phyloP scores from a whole-genome alignment of 2,329 filamentous ascomycete genomes.

The Claviceps cyperi region DNA sequence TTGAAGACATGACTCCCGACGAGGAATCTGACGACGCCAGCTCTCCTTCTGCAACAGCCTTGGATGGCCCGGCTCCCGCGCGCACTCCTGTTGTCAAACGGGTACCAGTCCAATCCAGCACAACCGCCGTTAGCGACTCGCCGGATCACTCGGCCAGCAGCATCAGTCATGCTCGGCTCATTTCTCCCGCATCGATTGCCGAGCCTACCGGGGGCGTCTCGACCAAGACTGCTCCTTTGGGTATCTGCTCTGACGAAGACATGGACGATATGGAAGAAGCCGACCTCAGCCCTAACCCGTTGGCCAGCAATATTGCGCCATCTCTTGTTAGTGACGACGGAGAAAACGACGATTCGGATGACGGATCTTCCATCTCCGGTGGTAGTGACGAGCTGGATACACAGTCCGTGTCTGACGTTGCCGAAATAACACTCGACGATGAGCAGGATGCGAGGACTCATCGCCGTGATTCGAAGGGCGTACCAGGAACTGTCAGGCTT shows the following conservation, averaged over 20 bases:
- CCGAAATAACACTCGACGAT: slow-evolving; percentile 47
- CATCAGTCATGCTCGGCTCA: slow-evolving; percentile 33
- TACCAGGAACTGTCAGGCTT: slow-evolving; percentile 31
- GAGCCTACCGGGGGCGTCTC: slow-evolving; percentile 10
- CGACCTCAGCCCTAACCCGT: slow-evolving; percentile 54
- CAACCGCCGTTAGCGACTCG: slow-evolving; percentile 26
- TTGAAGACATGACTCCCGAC: slow-evolving; percentile 35
- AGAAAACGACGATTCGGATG: slow-evolving; percentile 61
- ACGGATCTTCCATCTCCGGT: slow-evolving; percentile 45
- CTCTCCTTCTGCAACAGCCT: slow-evolving; percentile 7
- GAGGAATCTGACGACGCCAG: slow-evolving; percentile 36
- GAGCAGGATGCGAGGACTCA: slow-evolving; percentile 34
- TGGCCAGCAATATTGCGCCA: slow-evolving; percentile 61
- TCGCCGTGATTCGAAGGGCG: slow-evolving; percentile 28
- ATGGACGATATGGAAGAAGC: slow-evolving; percentile 37
- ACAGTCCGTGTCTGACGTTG: slow-evolving; percentile 45
- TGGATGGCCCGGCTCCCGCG: slow-evolving; percentile 9
- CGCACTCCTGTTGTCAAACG: slow-evolving; percentile 35
- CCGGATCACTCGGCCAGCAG: slow-evolving; percentile 38
- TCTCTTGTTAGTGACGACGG: slow-evolving; percentile 70
- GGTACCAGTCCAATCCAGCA: slow-evolving; percentile 42
- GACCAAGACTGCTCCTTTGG: slow-evolving; percentile 10
- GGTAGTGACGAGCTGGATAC: slow-evolving; percentile 41
- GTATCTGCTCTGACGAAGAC: slow-evolving; percentile 27
- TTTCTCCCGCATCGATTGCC: slow-evolving; percentile 25